Conservation (phyloP, 768 basidiomycete species). For the Tricholoma bakamatsutake region DNA sequence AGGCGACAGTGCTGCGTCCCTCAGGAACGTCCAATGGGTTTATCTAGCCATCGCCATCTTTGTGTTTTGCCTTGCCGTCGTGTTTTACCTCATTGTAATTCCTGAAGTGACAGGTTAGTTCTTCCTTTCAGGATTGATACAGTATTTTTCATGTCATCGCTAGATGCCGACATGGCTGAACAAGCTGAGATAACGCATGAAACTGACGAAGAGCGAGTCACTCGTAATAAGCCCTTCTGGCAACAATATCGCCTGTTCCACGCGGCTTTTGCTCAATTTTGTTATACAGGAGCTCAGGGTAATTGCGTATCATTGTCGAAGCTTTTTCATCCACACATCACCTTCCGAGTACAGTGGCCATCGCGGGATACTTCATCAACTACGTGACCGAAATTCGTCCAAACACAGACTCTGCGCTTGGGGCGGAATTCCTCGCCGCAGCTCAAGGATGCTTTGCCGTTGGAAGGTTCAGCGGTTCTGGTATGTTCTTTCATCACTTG, state of each 20-base stretch:
- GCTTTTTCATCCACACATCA: not conserved
- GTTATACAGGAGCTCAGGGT: slow-evolving; percentile 28
- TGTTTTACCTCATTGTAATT: slow-evolving; percentile 28
- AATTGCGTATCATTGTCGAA: not conserved
- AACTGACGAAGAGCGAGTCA: slow-evolving; percentile 18
- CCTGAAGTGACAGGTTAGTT: slow-evolving; percentile 28
- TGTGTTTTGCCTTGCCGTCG: slow-evolving; percentile 25
- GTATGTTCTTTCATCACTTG: slow-evolving; percentile 11
- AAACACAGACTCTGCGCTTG: slow-evolving; percentile 17
- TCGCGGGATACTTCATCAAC: slow-evolving; percentile 29
- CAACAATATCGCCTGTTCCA: slow-evolving; percentile 25
- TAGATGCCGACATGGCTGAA: slow-evolving; percentile 29
- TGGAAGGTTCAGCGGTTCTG: slow-evolving; percentile 26
- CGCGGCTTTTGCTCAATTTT: slow-evolving; percentile 28
- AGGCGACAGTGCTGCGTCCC: slow-evolving; percentile 22
- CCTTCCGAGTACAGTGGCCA: slow-evolving; percentile 17
- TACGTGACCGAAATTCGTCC: slow-evolving; percentile 25
- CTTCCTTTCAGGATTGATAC: not conserved
- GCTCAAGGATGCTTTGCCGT: slow-evolving; percentile 28
- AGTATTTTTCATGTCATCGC: not conserved
- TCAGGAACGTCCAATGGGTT: slow-evolving; percentile 30
- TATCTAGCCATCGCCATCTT: slow-evolving; percentile 29
- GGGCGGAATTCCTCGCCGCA: slow-evolving; percentile 26
- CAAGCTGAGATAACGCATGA: slow-evolving; percentile 28
- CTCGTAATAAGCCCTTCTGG: slow-evolving; percentile 23